Base-by-base conservation (phyloP, 2,329 filamentous ascomycete species). In the Aspergillus intermedius region DNA sequence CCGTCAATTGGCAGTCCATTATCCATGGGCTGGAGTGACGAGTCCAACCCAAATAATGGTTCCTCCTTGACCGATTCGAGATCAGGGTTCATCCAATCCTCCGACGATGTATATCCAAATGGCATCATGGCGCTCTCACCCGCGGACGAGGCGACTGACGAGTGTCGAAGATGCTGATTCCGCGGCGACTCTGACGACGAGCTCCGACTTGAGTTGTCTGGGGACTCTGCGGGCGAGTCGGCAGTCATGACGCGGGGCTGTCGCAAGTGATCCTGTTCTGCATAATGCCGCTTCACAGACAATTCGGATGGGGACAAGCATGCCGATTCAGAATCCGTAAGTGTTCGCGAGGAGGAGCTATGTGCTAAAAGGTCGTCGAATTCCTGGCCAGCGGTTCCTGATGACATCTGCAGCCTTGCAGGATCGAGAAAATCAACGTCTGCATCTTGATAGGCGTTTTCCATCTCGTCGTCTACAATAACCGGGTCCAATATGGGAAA, bases 361-460 rank as follows among this genome's bases (percentile, higher is more conserved):
- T 53, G 64, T 48, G 61, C 58, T 47, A 74, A 68, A 28, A 74
- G 57, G 48, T 69, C 67, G 50, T 74, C 71, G 46, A 74, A 73
- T 37, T 71, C 68, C 34, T 65, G 65, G 35, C 67, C 70, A 43
- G 66, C 66, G 32, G 61, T 61, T 30, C 65, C 57, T 12, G 62
- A 57, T 22, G 70, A 60, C 45, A 68, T 65, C 34, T 71, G 64
- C 23, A 67, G 60, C 47, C 66, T 60, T 43, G 64, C 58, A 21
- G 65, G 62, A 47, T 73, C 65, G 42, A 74, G 61, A 41, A 74
- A 71, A 47, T 71, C 67, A 62, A 74, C 67, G 49, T 74, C 67
- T 45, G 64, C 60, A 49, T 73, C 66, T 48, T 66, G 63, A 49
- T 68, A 70, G 30, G 63, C 53, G 47, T 63, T 65, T 49, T 68